A percentile compares a stretch with the other conserved stretches of the same genome.
Conservation (phyloP, 352 stramenopile genomes). For the Aphanomyces cochlioides region DNA sequence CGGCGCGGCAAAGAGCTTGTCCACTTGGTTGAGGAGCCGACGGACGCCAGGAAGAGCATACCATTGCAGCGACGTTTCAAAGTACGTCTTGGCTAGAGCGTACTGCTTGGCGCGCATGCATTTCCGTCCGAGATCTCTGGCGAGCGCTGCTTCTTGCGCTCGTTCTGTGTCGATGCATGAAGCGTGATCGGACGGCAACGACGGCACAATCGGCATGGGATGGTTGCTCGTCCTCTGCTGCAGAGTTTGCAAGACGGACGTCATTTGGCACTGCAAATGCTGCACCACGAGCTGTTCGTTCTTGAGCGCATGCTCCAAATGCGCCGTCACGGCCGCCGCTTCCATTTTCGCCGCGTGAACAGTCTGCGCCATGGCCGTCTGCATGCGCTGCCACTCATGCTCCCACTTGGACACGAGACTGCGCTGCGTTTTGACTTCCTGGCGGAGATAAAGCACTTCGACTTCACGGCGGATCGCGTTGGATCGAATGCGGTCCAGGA, state of each 20-base stretch:
- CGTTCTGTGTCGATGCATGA: constrained; percentile 38
- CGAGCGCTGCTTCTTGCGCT: constrained; percentile 56
- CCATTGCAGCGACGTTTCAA: constrained; percentile 53
- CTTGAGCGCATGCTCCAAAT: background rate
- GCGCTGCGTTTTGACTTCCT: constrained; percentile 33
- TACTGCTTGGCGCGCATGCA: constrained; percentile 47
- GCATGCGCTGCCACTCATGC: background rate
- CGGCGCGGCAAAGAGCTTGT: constrained; percentile 24
- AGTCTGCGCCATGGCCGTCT: constrained; percentile 2
- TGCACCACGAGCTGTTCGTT: constrained; percentile 43
- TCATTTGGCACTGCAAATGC: constrained; percentile 58
- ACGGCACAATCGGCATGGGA: constrained; percentile 8
- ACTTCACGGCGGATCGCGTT: constrained; percentile 49
- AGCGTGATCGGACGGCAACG: constrained; percentile 18
- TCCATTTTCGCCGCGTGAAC: constrained; percentile 6
- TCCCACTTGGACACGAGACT: background rate
- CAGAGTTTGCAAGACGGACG: constrained; percentile 46
- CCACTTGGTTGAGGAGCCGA: constrained; percentile 41
- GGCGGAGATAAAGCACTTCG: constrained; percentile 53
- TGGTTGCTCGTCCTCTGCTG: constrained; percentile 26
- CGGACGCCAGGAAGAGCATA: constrained; percentile 54
- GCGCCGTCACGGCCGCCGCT: background rate
- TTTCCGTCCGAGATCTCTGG: constrained; percentile 60
- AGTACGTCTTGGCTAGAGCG: constrained; percentile 51
- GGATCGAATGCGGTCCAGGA: constrained; percentile 52